These are phyloP conservation scores for Salvia sclarea DNA, from an alignment of 305 asterid genomes.

Conservation along the genomic window DNA sequence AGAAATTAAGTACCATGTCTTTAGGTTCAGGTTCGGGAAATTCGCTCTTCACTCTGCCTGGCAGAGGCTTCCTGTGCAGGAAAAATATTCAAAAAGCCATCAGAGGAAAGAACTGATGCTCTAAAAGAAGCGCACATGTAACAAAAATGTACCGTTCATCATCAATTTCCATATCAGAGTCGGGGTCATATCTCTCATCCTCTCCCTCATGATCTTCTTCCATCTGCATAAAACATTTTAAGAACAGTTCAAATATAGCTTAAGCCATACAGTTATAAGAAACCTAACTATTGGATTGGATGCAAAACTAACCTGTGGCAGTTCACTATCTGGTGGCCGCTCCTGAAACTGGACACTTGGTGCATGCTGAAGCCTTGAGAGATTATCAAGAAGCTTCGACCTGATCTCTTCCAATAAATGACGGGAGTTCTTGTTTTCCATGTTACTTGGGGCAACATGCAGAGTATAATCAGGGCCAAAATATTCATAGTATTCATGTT, in stretches of 20 bases:
- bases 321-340: constrained; percentile 60
- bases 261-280: not conserved
- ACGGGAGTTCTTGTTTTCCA: constrained; percentile 66
- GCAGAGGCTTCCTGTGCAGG: constrained; percentile 45
- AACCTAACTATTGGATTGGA: constrained; percentile 25
- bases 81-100: constrained; percentile 25
- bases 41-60: constrained; percentile 59
- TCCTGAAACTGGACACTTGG: constrained; percentile 72
- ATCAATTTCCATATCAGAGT: constrained; percentile 55
- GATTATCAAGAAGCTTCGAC: constrained; percentile 59
- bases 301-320: constrained; percentile 53
- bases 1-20: constrained; percentile 43
- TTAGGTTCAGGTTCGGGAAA: constrained; percentile 52
- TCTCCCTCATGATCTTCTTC: constrained; percentile 51
- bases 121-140: not conserved
- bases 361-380: constrained; percentile 62
- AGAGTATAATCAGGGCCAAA: constrained; percentile 65
- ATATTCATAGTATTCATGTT: constrained; percentile 62
- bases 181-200: constrained; percentile 51
- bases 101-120: constrained; percentile 9
- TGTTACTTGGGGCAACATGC: constrained; percentile 70
- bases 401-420: constrained; percentile 53
- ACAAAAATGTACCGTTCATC: constrained; percentile 40
- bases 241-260: constrained; percentile 11
- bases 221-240: constrained; percentile 37